Evolutionary conservation across 768 basidiomycete species (phyloP).

Genomic region (Suillus cothurnatus): DNA sequence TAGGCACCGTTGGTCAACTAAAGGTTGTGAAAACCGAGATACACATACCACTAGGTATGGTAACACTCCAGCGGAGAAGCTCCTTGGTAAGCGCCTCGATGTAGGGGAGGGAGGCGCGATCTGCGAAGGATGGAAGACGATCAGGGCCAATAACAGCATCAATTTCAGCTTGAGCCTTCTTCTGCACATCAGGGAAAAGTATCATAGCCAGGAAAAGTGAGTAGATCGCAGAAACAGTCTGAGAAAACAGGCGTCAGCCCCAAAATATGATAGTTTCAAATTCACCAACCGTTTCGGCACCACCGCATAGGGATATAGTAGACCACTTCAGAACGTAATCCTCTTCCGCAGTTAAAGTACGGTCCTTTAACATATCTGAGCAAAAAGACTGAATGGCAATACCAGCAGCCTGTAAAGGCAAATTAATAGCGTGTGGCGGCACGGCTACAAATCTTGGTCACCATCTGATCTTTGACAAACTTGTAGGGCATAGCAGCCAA

Average conservation of each 20-base stretch:
- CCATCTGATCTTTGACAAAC: constrained; percentile 50
- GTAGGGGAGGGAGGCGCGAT: constrained; percentile 28
- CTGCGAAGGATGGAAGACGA: constrained; percentile 22
- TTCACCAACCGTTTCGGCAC: constrained; percentile 45
- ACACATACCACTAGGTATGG: constrained; percentile 17
- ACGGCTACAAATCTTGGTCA: constrained; percentile 16
- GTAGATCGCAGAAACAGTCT: constrained; percentile 20
- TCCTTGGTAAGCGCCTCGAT: constrained; percentile 28
- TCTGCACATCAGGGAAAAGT: constrained; percentile 26
- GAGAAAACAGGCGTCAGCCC: neutral
- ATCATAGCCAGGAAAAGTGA: constrained; percentile 30
- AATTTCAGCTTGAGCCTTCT: constrained; percentile 27
- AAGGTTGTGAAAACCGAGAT: constrained; percentile 42
- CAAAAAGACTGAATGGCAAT: constrained; percentile 22
- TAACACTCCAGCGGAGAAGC: constrained; percentile 25
- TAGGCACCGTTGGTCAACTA: constrained; percentile 29
- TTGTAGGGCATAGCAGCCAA: constrained; percentile 47
- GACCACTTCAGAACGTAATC: constrained; percentile 22
- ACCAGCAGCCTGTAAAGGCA: constrained; percentile 15
- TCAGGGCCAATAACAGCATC: constrained; percentile 24
- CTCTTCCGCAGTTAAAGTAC: constrained; percentile 19
- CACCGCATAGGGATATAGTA: constrained; percentile 26
- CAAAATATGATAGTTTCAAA: constrained; percentile 22
- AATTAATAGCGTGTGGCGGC: neutral
- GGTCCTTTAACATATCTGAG: constrained; percentile 12